Evolutionary conservation across 2,329 filamentous ascomycete genomes (phyloP), one percentile per base, ranked within the genome.

Genomic region (Alternaria gansuensis): DNA sequence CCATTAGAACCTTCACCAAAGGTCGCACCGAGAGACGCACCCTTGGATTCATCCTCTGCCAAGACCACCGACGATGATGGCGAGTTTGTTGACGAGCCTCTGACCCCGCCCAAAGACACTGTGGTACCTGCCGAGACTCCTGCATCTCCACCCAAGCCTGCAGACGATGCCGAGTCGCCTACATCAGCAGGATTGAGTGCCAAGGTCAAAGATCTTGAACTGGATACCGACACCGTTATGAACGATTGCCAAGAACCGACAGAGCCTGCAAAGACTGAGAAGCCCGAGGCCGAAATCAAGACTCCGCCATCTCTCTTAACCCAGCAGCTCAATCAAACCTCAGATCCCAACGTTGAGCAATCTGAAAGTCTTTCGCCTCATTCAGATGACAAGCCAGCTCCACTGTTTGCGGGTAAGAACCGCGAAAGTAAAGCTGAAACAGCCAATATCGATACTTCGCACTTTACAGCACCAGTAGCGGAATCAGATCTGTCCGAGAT

Each of bases 61-160:
- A 76, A 73, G 54, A 34, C 62, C 8, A 58, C 62, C 7, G 68
- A 65, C 21, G 62, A 63, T 5, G 88, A 90, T 54, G 88, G 90
- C 51, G 88, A 92, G 58, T 90, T 93, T 71, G 89, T 93, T 21
- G 90, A 93, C 62, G 90, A 93, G 75, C 89, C 90, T 3, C 81
- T 92, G 17, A 90, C 86, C 65, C 91, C 90, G 54, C 63, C 69
- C 23, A 71, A 76, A 39, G 67, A 69, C 29, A 48, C 64, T 53
- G 9, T 66, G 54, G 48, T 70, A 57, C 54, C 66, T 59, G 36
- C 67, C 28, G 61, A 64, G 3, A 41, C 68, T 2, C 62, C 65
- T 26, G 28, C 65, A 5, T 65, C 69, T 21, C 57, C 67, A 28
- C 54, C 65, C 13, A 73, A 71, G 52, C 55, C 65, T n/a, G 63